Base-by-base conservation (phyloP, 441 rosid species). In the Adansonia madagascariensis region DNA sequence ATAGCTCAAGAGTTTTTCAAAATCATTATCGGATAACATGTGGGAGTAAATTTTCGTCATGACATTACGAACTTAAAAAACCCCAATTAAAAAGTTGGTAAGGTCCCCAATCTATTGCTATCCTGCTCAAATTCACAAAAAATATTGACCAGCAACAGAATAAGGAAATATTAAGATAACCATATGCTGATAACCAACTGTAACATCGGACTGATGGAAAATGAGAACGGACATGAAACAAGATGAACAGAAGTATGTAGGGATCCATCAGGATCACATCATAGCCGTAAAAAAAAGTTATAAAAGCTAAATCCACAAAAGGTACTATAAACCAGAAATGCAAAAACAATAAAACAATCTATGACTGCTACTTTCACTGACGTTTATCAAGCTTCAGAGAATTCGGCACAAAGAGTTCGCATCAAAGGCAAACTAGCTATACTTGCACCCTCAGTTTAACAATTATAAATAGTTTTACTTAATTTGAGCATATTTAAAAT, bases 221-320 rank as follows among this genome's bases (percentile, higher is more conserved):
- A 61, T n/a, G 8, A 27, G 46, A 27, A 27, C 35, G 3, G 35
- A 27, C 35, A 27, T 27, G 35, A 27, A 27, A 27, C 35, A 1
- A 63, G 46, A 63, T 63, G 46, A 5, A 35, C 3, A n/a, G 17
- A 63, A 63, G 1, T 27, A 27, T 27, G 3, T 2, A 27, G 35
- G 35, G 35, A 27, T 27, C 35, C 35, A 27, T 27, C 35, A 31
- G 15, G 10, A 63, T 63, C 46, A 39, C 43, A 7, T 14, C 46
- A 35, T 31, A 63, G 46, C 46, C 15, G n/a, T 2, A 15, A n/a
- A 17, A 63, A 63, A 63, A 15, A 31, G 35, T 35, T 63, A 63
- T 31, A 46, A 63, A 63, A 71, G 20, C 46, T 63, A 63, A 63
- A 63, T 44, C 67, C 67, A 63, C 67, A 63, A 10, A 63, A 63